Evolutionary conservation across 805 yeast genomes (phyloP).

Genomic region (Yarrowia porcina): DNA sequence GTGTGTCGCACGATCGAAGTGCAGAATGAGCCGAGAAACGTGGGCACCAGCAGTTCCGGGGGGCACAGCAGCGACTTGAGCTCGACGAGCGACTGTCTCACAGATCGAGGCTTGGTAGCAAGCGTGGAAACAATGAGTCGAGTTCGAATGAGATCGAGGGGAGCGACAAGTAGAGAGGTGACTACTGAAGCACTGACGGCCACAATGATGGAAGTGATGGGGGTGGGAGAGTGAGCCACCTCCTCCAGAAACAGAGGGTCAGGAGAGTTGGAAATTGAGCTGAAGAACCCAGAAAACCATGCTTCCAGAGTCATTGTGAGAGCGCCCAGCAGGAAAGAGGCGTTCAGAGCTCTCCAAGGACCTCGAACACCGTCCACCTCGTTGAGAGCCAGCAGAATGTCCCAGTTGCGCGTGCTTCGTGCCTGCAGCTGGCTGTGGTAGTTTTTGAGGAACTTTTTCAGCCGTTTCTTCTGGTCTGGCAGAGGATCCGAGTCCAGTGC

Average conservation of each 20-base stretch:
- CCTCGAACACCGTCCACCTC: conserved; percentile 60
- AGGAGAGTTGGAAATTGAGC: conserved; percentile 77
- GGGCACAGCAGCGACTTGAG: conserved; percentile 56
- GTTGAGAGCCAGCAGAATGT: conserved; percentile 50
- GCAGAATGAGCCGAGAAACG: conserved; percentile 60
- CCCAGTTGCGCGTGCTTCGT: conserved; percentile 36
- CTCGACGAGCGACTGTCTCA: conserved; percentile 60
- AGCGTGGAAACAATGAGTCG: conserved; percentile 70
- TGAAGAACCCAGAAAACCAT: conserved; percentile 85
- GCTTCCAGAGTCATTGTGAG: conserved; percentile 75
- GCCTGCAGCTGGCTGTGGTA: conserved; percentile 4
- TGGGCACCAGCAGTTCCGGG: conserved; percentile 58
- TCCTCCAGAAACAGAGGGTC: conserved; percentile 81
- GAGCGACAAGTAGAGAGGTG: conserved; percentile 71
- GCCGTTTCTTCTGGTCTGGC: conserved; percentile 16
- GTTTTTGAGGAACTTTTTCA: conserved; percentile 2
- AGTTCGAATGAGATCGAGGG: conserved; percentile 77
- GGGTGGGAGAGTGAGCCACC: conserved; percentile 73
- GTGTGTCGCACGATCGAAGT: conserved; percentile 58
- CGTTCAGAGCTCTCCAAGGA: conserved; percentile 66
- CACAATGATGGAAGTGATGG: conserved; percentile 61
- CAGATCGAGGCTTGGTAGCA: conserved; percentile 50
- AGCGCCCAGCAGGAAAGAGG: conserved; percentile 75
- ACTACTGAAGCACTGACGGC: conserved; percentile 68
- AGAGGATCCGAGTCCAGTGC: conserved; percentile 11